Conservation (phyloP, 1,284 basidiomycete genomes). For the Apiotrichum gracile region DNA sequence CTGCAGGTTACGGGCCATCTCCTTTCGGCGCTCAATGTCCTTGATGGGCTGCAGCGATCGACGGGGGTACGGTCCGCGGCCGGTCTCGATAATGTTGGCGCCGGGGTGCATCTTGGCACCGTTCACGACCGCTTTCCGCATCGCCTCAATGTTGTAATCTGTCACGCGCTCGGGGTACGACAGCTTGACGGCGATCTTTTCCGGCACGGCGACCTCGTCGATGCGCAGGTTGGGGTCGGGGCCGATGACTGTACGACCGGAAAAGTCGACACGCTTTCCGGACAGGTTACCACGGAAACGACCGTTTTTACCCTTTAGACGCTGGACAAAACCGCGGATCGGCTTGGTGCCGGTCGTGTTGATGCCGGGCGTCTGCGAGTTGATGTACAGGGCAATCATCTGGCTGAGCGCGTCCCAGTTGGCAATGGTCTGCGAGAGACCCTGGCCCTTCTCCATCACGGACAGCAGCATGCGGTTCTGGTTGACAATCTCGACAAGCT, state of each 20-base stretch:
- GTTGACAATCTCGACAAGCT: slow-evolving; percentile 95
- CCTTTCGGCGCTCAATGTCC: slow-evolving; percentile 31
- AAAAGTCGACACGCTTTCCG: slow-evolving; percentile 99
- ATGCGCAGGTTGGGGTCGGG: slow-evolving; percentile 97
- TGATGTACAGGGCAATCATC: slow-evolving; percentile 95
- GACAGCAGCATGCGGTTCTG: slow-evolving; percentile 90
- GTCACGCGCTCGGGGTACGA: slow-evolving; percentile 97
- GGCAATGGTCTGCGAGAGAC: slow-evolving; percentile 86
- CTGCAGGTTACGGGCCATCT: slow-evolving; percentile 38
- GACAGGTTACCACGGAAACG: slow-evolving; percentile 98
- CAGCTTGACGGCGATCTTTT: slow-evolving; percentile 89
- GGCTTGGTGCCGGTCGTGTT: slow-evolving; percentile 78
- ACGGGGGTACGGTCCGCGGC: slow-evolving; percentile 18
- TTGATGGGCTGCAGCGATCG: slow-evolving; percentile 26
- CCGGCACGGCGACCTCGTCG: slow-evolving; percentile 95
- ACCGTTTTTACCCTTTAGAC: slow-evolving; percentile 97
- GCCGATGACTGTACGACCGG: slow-evolving; percentile 95
- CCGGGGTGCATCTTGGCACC: slow-evolving; percentile 91
- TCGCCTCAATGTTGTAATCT: slow-evolving; percentile 74
- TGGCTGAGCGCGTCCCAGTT: slow-evolving; percentile 97
- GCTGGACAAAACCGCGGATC: slow-evolving; percentile 94
- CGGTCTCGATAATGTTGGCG: slow-evolving; percentile 81
- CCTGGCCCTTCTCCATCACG: slow-evolving; percentile 78
- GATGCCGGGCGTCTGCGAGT: slow-evolving; percentile 92
- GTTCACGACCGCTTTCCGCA: slow-evolving; percentile 77